A percentile compares a stretch with the other conserved stretches of the same genome.
These are phyloP conservation scores for Fusarium newnesense DNA, from an alignment of 2,329 filamentous ascomycete species.

Conservation along the genomic window DNA sequence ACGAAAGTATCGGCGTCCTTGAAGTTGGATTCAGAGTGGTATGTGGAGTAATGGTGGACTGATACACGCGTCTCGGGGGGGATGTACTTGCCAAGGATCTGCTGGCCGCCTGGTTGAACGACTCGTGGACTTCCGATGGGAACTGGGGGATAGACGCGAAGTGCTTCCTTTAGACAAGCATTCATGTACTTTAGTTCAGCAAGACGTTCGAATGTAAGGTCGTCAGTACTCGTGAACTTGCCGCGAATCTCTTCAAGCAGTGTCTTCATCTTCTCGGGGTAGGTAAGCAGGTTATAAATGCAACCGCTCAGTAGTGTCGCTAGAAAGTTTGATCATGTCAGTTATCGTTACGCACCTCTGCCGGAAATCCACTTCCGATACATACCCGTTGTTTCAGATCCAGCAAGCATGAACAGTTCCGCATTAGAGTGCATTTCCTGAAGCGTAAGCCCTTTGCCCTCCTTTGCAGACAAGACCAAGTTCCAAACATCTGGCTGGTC, in stretches of 20 bases:
- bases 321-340: not conserved
- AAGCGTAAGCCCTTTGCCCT: conserved; percentile 14
- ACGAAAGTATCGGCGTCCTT: not conserved
- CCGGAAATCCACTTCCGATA: fast-evolving
- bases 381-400: conserved; percentile 21
- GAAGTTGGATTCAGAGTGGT: conserved; percentile 13
- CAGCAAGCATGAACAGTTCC: conserved; percentile 20
- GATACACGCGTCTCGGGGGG: not conserved
- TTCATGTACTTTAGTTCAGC: conserved; percentile 9
- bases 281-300: not conserved
- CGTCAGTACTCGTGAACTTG: not conserved
- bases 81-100: conserved; percentile 11
- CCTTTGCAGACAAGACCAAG: conserved; percentile 7
- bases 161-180: not conserved
- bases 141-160: not conserved
- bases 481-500: conserved; percentile 26
- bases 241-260: not conserved
- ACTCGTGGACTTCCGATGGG: conserved; percentile 18
- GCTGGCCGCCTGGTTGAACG: not conserved
- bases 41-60: conserved; percentile 17
- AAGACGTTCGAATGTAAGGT: not conserved
- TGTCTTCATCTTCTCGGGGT: not conserved
- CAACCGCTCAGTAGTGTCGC: conserved; percentile 7
- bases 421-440: conserved; percentile 24
- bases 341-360: not conserved